These are phyloP conservation scores for Fusarium pseudonygamai DNA, from an alignment of 2,329 filamentous ascomycete species.

Conservation along the genomic window DNA sequence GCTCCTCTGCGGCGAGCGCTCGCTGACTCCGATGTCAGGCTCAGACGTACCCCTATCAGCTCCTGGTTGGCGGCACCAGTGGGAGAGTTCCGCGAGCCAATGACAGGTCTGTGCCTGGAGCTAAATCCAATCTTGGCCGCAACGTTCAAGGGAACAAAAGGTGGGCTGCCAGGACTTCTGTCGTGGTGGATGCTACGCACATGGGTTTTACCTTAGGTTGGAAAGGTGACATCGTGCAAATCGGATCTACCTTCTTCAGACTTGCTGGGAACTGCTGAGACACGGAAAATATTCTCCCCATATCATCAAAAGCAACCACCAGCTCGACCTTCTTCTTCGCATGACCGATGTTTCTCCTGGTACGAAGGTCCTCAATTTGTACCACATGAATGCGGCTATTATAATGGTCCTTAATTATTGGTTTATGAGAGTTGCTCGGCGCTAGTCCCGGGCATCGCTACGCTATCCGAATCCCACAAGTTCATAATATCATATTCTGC, in stretches of 20 bases:
- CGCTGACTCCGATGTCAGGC: conserved; percentile 13
- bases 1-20: conserved; percentile 24
- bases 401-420: not conserved
- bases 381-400: not conserved
- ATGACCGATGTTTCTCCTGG: not conserved
- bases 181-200: conserved; percentile 12
- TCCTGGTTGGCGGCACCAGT: conserved; percentile 22
- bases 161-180: conserved; percentile 20
- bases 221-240: conserved; percentile 41
- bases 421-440: not conserved
- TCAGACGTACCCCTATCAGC: conserved; percentile 18
- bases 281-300: conserved; percentile 30
- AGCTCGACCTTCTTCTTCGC: conserved; percentile 4
- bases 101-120: conserved; percentile 51
- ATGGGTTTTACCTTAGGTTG: conserved; percentile 22
- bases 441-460: conserved; percentile 7
- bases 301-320: conserved; percentile 17
- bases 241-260: conserved; percentile 37
- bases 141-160: conserved; percentile 22
- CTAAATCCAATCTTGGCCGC: conserved; percentile 41
- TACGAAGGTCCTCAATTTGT: not conserved
- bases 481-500: conserved; percentile 8
- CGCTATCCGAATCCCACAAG: conserved; percentile 20
- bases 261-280: conserved; percentile 20
- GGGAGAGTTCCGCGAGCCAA: conserved; percentile 51